These are phyloP conservation scores for Bimuria novae-zelandiae DNA, from an alignment of 2,329 filamentous ascomycete genomes.

Conservation along the genomic window DNA sequence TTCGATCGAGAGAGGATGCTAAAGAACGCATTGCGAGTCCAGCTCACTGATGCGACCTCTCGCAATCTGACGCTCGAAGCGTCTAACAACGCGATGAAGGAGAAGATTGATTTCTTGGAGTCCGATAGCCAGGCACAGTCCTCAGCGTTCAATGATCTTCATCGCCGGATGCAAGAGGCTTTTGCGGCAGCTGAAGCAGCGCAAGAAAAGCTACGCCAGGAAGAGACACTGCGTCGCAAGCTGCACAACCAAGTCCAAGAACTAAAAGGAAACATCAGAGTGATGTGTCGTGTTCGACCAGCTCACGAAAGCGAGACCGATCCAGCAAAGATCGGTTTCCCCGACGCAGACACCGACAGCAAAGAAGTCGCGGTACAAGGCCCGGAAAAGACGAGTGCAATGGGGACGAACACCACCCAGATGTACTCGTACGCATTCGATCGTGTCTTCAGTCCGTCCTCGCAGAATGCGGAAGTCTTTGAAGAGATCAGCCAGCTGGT, in stretches of 20 bases:
- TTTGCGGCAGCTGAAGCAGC: conserved; percentile 70
- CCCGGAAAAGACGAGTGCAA: conserved; percentile 79
- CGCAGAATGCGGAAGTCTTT: conserved; percentile 85
- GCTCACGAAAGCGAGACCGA: conserved; percentile 63
- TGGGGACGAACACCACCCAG: conserved; percentile 76
- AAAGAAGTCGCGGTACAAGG: conserved; percentile 85
- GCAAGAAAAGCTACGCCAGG: conserved; percentile 81
- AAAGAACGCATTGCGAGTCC: conserved; percentile 62
- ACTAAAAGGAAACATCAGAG: conserved; percentile 95
- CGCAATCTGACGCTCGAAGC: conserved; percentile 67
- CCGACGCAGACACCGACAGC: conserved; percentile 78
- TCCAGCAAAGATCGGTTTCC: conserved; percentile 76
- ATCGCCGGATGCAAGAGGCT: conserved; percentile 79
- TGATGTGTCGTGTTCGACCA: conserved; percentile 95
- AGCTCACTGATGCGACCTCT: conserved; percentile 49
- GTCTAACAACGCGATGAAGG: conserved; percentile 74
- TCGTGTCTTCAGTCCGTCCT: conserved; percentile 80
- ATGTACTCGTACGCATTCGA: conserved; percentile 90
- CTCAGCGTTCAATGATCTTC: conserved; percentile 80
- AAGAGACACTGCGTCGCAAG: conserved; percentile 87
- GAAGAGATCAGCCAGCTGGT: conserved; percentile 96
- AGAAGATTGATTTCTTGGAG: conserved; percentile 86
- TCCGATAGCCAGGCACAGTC: conserved; percentile 89
- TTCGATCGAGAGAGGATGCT: conserved; percentile 64
- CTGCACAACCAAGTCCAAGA: conserved; percentile 98